A percentile compares a stretch with the other conserved stretches of the same genome.
phyloP scores from a whole-genome alignment of 257 asterid species.

The Capsicum pubescens region DNA sequence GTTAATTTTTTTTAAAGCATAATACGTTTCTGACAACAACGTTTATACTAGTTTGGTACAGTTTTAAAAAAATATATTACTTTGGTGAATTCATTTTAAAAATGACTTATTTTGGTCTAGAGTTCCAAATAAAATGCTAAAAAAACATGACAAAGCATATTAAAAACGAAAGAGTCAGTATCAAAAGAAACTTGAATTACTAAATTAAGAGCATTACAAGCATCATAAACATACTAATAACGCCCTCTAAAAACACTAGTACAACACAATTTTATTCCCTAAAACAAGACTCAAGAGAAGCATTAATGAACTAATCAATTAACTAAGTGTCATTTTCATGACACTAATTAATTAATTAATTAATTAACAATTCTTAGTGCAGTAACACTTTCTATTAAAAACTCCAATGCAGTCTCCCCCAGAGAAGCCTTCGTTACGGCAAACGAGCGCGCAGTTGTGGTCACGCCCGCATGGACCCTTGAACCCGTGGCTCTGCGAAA shows the following conservation, averaged over 20 bases:
- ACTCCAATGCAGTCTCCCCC: slow-evolving; percentile 37
- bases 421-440: slow-evolving; percentile 36
- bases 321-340: neutral
- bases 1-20: too few relatives aligned
- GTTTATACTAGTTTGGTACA: too few relatives aligned
- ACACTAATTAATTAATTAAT: slow-evolving; percentile 2
- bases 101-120: too few relatives aligned
- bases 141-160: too few relatives aligned
- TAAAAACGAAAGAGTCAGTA: too few relatives aligned
- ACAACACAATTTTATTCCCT: slow-evolving; percentile 10
- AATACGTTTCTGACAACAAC: too few relatives aligned
- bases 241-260: neutral
- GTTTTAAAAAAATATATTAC: too few relatives aligned
- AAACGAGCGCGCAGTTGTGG: slow-evolving; percentile 39
- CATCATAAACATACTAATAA: neutral
- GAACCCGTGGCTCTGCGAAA: slow-evolving; percentile 36
- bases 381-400: slow-evolving; percentile 35
- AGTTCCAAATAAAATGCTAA: too few relatives aligned
- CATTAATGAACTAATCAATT: neutral
- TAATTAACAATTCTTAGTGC: slow-evolving; percentile 34
- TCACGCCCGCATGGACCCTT: slow-evolving; percentile 29
- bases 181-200: neutral
- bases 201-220: neutral
- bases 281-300: neutral
- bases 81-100: too few relatives aligned